Conservation (phyloP, 257 asterid species). For the Solanum infundibuliforme region DNA sequence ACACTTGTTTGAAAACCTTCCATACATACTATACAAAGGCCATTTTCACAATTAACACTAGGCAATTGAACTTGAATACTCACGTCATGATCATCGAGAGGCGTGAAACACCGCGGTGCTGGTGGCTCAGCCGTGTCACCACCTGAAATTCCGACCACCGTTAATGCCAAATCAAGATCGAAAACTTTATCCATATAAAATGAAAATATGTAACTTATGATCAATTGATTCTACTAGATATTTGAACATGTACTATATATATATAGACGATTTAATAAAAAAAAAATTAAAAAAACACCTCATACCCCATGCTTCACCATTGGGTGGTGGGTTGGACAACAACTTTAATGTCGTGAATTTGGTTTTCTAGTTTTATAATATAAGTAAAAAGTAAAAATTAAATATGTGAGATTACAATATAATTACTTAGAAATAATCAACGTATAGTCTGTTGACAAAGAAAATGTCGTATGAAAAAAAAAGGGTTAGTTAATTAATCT, state of each 20-base stretch:
- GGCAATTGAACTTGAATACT: background rate
- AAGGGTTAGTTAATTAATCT: background rate
- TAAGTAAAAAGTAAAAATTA: background rate
- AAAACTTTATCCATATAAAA: conserved; percentile 2
- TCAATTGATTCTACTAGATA: background rate
- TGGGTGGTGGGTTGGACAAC: background rate
- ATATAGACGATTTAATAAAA: background rate
- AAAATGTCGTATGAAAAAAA: background rate
- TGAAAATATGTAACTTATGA: background rate
- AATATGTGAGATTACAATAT: background rate
- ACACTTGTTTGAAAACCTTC: background rate
- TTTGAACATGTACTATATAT: background rate
- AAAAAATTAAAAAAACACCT: background rate
- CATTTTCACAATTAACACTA: background rate
- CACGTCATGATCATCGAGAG: background rate
- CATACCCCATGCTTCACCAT: background rate
- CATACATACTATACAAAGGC: background rate
- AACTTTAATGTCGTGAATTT: background rate
- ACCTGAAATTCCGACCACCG: background rate
- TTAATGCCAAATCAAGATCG: conserved; percentile 23
- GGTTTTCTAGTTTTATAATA: background rate
- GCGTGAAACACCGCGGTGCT: background rate
- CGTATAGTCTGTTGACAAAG: background rate
- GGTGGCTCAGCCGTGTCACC: background rate
- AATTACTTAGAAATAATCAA: background rate